Base-by-base conservation (phyloP, 441 rosid genomes). In the Aleurites moluccanus region DNA sequence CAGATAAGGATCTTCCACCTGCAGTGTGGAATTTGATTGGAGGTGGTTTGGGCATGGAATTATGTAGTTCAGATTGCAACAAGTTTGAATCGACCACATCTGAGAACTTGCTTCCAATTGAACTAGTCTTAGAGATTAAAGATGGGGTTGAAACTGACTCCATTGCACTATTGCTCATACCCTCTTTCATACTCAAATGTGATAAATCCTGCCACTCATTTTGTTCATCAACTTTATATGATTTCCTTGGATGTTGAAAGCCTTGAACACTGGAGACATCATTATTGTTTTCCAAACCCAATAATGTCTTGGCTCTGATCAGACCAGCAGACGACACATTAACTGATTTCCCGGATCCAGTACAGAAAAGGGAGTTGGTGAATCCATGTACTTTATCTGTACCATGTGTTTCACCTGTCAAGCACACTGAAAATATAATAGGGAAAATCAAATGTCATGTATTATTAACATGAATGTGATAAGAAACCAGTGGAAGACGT, bases 1-100 rank as follows among this genome's bases (percentile, higher is more conserved):
- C 92, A 27, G 95, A 91, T 77, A 94, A 81, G 69, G 96, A 88
- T 87, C 89, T 90, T 44, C 98, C 98, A 75, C 94, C 91, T 40
- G 97, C 99, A 63, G 99, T 93, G 49, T 87, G 93, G 83, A 96
- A 93, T 84, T 85, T 92, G 74, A 91, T 82, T 62, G 89, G 84
- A 77, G 96, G 87, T 15, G 84, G 83, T 78, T 77, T 87, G n/a
- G 83, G 62, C 75, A 75, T 70, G 64, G 86, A 72, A 82, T 69
- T 76, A 40, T 73, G 69, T 42, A 78, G 45, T 57, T 86, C 85
- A n/a, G 81, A 50, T 44, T 72, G 80, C 80, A 77, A 69, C 40
- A 56, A 21, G 53, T 80, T 77, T 67, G 78, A 75, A 80, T 64
- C 79, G 56, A 49, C 78, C 61, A 73, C 80, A 72, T 62, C 59